Evolutionary conservation across 1,284 basidiomycete genomes (phyloP).

Genomic region (Malassezia caprae): DNA sequence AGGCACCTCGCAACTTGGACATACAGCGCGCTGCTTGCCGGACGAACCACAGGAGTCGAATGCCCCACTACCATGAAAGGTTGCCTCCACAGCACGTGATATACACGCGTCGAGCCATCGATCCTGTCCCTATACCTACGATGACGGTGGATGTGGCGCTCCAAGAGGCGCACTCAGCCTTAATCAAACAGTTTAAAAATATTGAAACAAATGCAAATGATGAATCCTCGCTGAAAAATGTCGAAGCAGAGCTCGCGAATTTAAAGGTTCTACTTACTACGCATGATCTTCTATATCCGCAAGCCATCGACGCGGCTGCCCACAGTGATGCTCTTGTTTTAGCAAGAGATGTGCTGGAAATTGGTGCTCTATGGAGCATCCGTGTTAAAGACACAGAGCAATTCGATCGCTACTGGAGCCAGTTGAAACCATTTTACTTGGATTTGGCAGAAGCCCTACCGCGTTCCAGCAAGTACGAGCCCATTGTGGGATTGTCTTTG

Average conservation of each 20-base stretch:
- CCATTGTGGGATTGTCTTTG: conserved; percentile 83
- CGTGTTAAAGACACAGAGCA: conserved; percentile 74
- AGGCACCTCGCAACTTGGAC: not conserved
- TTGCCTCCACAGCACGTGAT: conserved; percentile 10
- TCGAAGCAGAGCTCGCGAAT: conserved; percentile 28
- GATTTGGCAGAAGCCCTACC: conserved; percentile 69
- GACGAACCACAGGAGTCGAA: not conserved
- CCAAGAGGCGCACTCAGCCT: conserved; percentile 2
- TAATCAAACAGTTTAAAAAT: not conserved
- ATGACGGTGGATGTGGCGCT: conserved; percentile 15
- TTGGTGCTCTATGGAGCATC: conserved; percentile 87
- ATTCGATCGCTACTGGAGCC: conserved; percentile 89
- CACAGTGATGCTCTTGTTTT: conserved; percentile 20
- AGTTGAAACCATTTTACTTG: conserved; percentile 77
- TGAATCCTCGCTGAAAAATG: conserved; percentile 1
- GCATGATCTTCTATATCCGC: conserved; percentile 62
- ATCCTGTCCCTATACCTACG: not conserved
- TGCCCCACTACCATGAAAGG: not conserved
- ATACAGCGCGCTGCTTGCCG: not conserved
- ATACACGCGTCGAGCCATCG: not conserved
- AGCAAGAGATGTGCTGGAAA: conserved; percentile 82
- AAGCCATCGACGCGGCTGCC: conserved; percentile 37
- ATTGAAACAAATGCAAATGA: not conserved
- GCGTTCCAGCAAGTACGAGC: conserved; percentile 70
- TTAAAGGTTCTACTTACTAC: conserved; percentile 66